Percentiles rank a stretch among this genome's conserved stretches.
Evolutionary conservation across 2,329 filamentous ascomycete species (phyloP).

Genomic region (Aspergillus ruber): DNA sequence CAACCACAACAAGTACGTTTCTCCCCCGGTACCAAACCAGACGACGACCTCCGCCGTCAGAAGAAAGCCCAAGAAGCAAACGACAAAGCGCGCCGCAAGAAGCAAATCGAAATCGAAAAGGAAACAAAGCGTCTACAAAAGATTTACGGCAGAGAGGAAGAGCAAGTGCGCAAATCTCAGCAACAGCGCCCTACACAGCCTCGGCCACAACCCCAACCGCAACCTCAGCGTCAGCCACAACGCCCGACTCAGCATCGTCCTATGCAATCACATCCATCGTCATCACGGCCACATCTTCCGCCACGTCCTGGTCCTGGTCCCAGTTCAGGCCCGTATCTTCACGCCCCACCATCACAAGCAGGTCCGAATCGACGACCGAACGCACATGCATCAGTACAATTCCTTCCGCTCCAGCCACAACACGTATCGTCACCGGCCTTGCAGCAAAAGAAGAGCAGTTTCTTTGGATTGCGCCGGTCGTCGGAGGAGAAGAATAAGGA

Average conservation of each 20-base stretch:
- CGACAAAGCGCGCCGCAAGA: constrained; percentile 44
- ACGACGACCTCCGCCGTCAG: not conserved
- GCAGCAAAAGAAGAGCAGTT: constrained; percentile 39
- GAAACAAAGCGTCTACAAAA: constrained; percentile 68
- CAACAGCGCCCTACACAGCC: not conserved
- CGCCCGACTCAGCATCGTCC: constrained; percentile 4
- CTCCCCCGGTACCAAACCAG: constrained; percentile 5
- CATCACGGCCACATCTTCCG: constrained; percentile 8
- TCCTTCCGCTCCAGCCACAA: constrained; percentile 8
- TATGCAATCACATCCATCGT: constrained; percentile 2
- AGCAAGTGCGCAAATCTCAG: constrained; percentile 19
- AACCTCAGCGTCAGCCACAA: constrained; percentile 9
- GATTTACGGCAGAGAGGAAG: constrained; percentile 47
- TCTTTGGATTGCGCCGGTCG: constrained; percentile 37
- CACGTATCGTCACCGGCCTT: constrained; percentile 2
- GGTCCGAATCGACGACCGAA: not conserved
- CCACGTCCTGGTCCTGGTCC: constrained; percentile 9
- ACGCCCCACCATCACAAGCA: constrained; percentile 7
- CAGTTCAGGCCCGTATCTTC: constrained; percentile 13
- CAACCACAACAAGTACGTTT: constrained; percentile 1
- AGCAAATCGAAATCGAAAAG: constrained; percentile 57
- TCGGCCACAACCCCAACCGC: constrained; percentile 8
- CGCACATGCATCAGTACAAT: constrained; percentile 13
- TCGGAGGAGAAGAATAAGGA: constrained; percentile 28
- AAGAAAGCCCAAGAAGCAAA: constrained; percentile 49